Evolutionary conservation across 2,329 filamentous ascomycete species (phyloP).

Genomic region (Alternaria consortialis): DNA sequence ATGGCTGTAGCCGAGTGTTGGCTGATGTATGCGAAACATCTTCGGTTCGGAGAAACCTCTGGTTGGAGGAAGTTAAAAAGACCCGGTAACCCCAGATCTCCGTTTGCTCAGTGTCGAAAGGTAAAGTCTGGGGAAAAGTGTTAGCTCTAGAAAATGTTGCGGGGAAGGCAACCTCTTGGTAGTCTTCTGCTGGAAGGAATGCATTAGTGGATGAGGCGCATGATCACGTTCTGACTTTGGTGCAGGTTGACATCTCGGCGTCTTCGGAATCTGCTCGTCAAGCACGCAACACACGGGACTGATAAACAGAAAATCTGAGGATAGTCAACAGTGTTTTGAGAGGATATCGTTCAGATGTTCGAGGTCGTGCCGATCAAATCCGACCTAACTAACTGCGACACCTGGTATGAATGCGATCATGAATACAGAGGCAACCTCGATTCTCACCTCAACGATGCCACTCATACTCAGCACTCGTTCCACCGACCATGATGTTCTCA

Average conservation of each 20-base stretch:
- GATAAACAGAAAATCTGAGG: neutral
- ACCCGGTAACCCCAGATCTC: slow-evolving; percentile 4
- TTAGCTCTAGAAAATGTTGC: neutral
- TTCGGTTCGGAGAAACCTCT: slow-evolving; percentile 21
- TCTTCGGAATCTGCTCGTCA: neutral
- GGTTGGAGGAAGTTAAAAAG: slow-evolving; percentile 27
- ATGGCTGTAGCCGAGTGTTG: neutral
- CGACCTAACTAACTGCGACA: neutral
- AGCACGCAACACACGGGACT: neutral
- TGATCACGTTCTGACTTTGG: neutral
- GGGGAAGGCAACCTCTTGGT: neutral
- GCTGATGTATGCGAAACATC: slow-evolving; percentile 3
- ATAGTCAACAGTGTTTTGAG: neutral
- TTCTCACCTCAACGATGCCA: neutral
- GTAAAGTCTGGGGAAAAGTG: slow-evolving; percentile 15
- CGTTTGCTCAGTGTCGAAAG: neutral
- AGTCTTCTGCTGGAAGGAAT: neutral
- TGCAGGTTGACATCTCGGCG: neutral
- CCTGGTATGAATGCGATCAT: neutral
- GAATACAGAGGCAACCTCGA: neutral
- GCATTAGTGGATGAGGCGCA: neutral
- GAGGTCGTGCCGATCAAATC: neutral
- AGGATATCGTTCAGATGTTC: neutral
- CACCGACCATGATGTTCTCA: slow-evolving; percentile 13
- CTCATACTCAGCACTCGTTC: slow-evolving; percentile 7